These are phyloP conservation scores for Starmerella roubikii DNA, from an alignment of 805 yeast genomes.

Conservation along the genomic window DNA sequence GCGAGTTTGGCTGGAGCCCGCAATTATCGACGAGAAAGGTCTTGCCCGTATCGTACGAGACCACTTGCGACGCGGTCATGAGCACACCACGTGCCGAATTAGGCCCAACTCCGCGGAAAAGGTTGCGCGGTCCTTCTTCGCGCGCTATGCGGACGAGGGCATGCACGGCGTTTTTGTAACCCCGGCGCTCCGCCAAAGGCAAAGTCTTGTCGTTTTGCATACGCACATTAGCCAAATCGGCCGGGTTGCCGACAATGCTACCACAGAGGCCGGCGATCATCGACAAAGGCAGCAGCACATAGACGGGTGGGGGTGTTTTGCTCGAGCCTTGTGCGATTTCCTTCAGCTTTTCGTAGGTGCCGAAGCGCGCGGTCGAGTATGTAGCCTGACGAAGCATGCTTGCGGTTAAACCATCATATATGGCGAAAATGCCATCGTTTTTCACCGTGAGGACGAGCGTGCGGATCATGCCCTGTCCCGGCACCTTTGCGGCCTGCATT, in stretches of 20 bases:
- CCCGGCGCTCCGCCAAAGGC: constrained; percentile 50
- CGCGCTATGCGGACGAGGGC: constrained; percentile 48
- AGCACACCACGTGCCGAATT: constrained; percentile 67
- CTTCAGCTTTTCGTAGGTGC: constrained; percentile 67
- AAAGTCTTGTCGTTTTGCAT: constrained; percentile 79
- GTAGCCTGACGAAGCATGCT: constrained; percentile 76
- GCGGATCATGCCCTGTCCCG: constrained; percentile 48
- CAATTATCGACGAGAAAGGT: constrained; percentile 38
- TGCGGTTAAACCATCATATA: constrained; percentile 76
- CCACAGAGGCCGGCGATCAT: constrained; percentile 80
- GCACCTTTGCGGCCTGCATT: constrained; percentile 59
- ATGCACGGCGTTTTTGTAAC: constrained; percentile 65
- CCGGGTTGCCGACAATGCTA: constrained; percentile 76
- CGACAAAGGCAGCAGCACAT: constrained; percentile 55
- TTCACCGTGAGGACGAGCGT: constrained; percentile 48
- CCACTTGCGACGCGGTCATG: constrained; percentile 87
- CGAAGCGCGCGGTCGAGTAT: constrained; percentile 75
- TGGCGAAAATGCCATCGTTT: constrained; percentile 47
- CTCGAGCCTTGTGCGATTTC: constrained; percentile 26
- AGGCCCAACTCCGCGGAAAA: constrained; percentile 65
- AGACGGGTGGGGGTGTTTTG: constrained; percentile 38
- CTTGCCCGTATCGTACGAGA: constrained; percentile 70
- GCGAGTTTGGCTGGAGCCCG: constrained; percentile 43
- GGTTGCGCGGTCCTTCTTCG: constrained; percentile 46
- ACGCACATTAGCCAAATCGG: constrained; percentile 75